Base-by-base conservation (phyloP, 1,284 basidiomycete genomes). In the Mycosarcoma mackinlayi region DNA sequence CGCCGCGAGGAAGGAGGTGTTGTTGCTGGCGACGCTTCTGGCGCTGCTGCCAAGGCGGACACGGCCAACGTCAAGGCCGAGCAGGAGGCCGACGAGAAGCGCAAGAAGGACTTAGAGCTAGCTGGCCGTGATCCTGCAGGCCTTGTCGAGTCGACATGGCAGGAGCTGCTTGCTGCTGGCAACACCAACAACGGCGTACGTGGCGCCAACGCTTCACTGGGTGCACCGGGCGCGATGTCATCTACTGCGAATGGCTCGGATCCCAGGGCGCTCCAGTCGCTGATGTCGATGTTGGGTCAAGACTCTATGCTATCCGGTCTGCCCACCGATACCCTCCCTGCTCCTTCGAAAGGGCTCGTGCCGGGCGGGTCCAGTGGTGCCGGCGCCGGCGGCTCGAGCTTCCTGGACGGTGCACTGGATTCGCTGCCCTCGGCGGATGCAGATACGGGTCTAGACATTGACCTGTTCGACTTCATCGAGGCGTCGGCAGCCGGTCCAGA, bases 391-490 rank as follows among this genome's bases (percentile, higher is more conserved):
- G 66, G 52, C 24, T 56, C 66, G 48, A 51, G 55, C 48, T 57
- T 64, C 31, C 30, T 70, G 42, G 51, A 61, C 21, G 60, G 60
- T 13, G 53, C 45, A 16, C 24, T 64, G 39, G 61, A 55, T 39
- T 61, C 67, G 37, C 35, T 70, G 35, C 61, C 67, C 6, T 70
- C 62, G 21, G 68, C 65, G 6, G 64, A 76, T n/a, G 58, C 68
- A 6, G 75, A 75, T 28, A 57, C 59, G 18, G 61, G 55, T 13
- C 38, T 72, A 38, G 75, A 75, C 52, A 62, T 75, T 19, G 68
- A 72, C 35, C 49, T 77, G 45, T 74, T 74, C 50, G 75, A 77
- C 54, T 75, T 70, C 34, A 72, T 76, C 57, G 72, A 76, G 46
- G 71, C 66, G 3, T 73, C 73, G 23, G 71, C 67, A 5, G 65